A percentile compares a stretch with the other conserved stretches of the same genome.
Conservation (phyloP, 306 rosid species). For the Cicer judaicum region DNA sequence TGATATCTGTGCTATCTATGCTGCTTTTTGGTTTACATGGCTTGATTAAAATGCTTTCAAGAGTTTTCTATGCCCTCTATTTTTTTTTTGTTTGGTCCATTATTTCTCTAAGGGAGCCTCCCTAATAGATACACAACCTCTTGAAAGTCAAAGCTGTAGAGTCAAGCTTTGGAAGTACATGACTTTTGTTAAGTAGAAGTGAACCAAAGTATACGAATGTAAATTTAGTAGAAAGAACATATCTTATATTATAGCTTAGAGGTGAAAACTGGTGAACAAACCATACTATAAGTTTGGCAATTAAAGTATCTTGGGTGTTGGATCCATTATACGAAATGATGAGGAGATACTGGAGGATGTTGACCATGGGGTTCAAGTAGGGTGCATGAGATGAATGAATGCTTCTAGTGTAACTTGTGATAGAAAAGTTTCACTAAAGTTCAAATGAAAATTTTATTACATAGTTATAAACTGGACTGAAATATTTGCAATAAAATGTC, state of each 20-base stretch:
- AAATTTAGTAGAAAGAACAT: not conserved
- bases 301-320: not conserved
- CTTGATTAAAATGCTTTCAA: constrained; percentile 16
- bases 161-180: not conserved
- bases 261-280: not conserved
- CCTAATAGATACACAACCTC: not conserved
- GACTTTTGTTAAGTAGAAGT: not conserved
- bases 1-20: constrained; percentile 4
- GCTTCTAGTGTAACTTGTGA: constrained; percentile 6
- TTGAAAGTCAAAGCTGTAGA: not conserved
- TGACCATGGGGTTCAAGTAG: not conserved
- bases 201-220: not conserved
- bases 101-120: not conserved
- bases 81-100: constrained; percentile 3
- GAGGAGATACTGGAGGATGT: not conserved
- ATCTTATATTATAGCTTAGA: not conserved
- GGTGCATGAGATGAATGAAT: not conserved
- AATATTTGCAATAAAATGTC: not conserved
- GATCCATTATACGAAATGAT: not conserved
- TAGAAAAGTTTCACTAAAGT: not conserved
- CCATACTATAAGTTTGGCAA: not conserved
- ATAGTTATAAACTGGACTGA: not conserved
- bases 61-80: not conserved
- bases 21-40: constrained; percentile 14
- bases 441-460: not conserved